A percentile compares a stretch with the other conserved stretches of the same genome.
Conservation (phyloP, 768 basidiomycete genomes). For the Dioszegia hungarica region DNA sequence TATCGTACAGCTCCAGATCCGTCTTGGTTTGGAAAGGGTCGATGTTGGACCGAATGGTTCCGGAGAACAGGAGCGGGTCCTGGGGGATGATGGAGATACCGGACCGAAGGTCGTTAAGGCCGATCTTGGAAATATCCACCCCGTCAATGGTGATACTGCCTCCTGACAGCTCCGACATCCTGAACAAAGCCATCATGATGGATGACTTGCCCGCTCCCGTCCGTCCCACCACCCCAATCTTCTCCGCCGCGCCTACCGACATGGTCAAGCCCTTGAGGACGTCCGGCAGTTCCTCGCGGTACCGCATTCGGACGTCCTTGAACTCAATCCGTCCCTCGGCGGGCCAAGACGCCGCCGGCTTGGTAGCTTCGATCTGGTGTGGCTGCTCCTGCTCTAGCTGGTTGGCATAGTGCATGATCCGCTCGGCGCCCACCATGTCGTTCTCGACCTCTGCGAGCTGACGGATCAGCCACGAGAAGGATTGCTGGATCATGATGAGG, state of each 20-base stretch:
- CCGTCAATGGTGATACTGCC: constrained; percentile 76
- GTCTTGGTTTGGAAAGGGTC: constrained; percentile 81
- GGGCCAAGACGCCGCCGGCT: constrained; percentile 69
- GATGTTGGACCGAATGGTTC: constrained; percentile 67
- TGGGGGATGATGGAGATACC: constrained; percentile 64
- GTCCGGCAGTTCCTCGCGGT: constrained; percentile 79
- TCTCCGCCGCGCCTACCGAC: constrained; percentile 69
- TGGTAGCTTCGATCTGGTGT: constrained; percentile 60
- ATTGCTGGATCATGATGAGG: constrained; percentile 65
- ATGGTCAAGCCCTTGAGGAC: constrained; percentile 80
- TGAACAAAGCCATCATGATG: constrained; percentile 81
- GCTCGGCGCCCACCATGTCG: constrained; percentile 68
- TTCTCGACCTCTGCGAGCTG: constrained; percentile 71
- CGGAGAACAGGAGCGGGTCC: constrained; percentile 54
- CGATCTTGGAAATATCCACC: constrained; percentile 75
- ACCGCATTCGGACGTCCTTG: constrained; percentile 69
- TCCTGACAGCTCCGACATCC: constrained; percentile 70
- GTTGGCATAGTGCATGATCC: constrained; percentile 66
- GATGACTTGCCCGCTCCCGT: constrained; percentile 80
- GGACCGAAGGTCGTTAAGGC: constrained; percentile 61
- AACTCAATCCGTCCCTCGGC: constrained; percentile 66
- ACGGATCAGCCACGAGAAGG: constrained; percentile 46
- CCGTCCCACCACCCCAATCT: constrained; percentile 83
- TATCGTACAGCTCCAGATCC: constrained; percentile 81
- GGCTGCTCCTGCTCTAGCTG: constrained; percentile 77